A percentile compares a stretch with the other conserved stretches of the same genome.
phyloP scores from a whole-genome alignment of 345 rosid species.

The Viola odorata region DNA sequence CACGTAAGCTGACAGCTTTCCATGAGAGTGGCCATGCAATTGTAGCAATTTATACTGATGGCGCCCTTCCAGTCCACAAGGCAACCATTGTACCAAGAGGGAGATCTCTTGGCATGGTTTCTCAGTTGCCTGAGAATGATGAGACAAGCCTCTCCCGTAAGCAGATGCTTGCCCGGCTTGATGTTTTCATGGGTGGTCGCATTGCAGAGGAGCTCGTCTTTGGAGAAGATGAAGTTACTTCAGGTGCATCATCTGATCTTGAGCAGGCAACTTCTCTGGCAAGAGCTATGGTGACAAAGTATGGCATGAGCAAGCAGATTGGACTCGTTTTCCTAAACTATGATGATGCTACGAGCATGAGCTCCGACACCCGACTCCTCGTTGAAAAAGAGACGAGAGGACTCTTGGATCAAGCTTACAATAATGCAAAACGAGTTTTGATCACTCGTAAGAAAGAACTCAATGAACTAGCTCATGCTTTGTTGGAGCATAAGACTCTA shows the following conservation, averaged over 20 bases:
- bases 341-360: conserved; percentile 84
- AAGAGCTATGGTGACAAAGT: conserved; percentile 81
- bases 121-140: conserved; percentile 86
- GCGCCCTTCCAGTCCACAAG: conserved; percentile 92
- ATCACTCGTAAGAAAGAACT: conserved; percentile 70
- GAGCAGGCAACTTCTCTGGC: conserved; percentile 81
- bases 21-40: conserved; percentile 99
- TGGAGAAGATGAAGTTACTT: conserved; percentile 81
- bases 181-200: conserved; percentile 93
- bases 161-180: conserved; percentile 95
- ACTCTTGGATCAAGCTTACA: conserved; percentile 72
- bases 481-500: conserved; percentile 76
- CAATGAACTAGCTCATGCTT: conserved; percentile 71
- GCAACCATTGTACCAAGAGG: conserved; percentile 97
- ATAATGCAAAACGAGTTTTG: conserved; percentile 78
- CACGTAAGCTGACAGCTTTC: conserved; percentile 70
- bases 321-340: conserved; percentile 75
- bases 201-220: conserved; percentile 96
- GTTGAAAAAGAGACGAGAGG: conserved; percentile 76
- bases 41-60: conserved; percentile 84
- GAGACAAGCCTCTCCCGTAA: conserved; percentile 62
- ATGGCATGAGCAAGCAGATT: conserved; percentile 84
- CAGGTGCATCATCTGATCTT: conserved; percentile 85
- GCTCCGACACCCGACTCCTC: conserved; percentile 88
- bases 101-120: conserved; percentile 89